A percentile compares a stretch with the other conserved stretches of the same genome.
These are phyloP conservation scores for Oenanthe javanica DNA, from an alignment of 140 eudicot species.

Conservation along the genomic window DNA sequence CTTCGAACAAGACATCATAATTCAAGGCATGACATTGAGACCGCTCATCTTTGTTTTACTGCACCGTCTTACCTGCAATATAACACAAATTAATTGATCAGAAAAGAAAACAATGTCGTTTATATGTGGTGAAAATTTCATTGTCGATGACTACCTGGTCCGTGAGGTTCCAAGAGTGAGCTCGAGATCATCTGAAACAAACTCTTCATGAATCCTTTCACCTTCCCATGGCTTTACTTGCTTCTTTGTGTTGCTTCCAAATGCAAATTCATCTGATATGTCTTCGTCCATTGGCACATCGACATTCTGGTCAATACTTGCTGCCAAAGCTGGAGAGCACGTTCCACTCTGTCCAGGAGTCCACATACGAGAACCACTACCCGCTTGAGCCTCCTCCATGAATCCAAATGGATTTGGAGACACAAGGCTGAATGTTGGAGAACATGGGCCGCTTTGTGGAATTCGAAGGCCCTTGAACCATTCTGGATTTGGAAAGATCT, in stretches of 20 bases:
- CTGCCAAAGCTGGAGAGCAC: slow-evolving; percentile 59
- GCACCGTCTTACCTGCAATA: slow-evolving; percentile 6
- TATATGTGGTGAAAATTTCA: not conserved
- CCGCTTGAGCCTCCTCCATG: slow-evolving; percentile 27
- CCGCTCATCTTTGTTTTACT: not conserved
- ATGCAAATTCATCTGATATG: slow-evolving; percentile 59
- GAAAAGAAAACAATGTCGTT: not conserved
- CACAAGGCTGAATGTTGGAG: slow-evolving; percentile 68
- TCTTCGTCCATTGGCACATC: slow-evolving; percentile 49
- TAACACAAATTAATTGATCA: not conserved
- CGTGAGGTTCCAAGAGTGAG: slow-evolving; percentile 62
- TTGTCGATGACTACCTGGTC: slow-evolving; percentile 32
- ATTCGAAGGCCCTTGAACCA: slow-evolving; percentile 42
- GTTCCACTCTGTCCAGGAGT: slow-evolving; percentile 74
- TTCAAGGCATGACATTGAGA: not conserved
- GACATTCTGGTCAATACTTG: slow-evolving; percentile 37
- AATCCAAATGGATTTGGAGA: slow-evolving; percentile 52
- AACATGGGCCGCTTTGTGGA: slow-evolving; percentile 40
- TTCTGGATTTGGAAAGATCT: slow-evolving; percentile 33
- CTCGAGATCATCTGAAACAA: slow-evolving; percentile 62
- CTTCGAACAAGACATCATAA: not conserved
- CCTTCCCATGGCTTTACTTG: slow-evolving; percentile 73
- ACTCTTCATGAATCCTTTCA: slow-evolving; percentile 62
- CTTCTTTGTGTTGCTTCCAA: slow-evolving; percentile 38
- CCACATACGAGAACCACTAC: slow-evolving; percentile 52